These are phyloP conservation scores for Sugiyamaella qingdaonensis DNA, from an alignment of 805 yeast genomes.

Conservation along the genomic window DNA sequence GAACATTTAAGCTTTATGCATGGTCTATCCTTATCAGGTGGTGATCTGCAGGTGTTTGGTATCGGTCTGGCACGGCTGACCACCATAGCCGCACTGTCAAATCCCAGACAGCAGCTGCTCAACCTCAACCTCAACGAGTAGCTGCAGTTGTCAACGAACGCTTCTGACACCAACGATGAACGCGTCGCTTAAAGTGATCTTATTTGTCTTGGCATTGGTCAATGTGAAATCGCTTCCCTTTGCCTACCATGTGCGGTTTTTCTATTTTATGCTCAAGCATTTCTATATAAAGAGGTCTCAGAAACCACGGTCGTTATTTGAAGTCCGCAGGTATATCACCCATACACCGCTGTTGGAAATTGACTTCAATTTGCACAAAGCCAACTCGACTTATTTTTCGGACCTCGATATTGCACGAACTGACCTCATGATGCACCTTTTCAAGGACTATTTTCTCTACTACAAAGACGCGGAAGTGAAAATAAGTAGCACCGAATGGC, in stretches of 20 bases:
- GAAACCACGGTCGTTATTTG: conserved; percentile 35
- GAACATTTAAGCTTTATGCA: background rate
- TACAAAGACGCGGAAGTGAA: conserved; percentile 35
- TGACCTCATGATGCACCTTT: conserved; percentile 50
- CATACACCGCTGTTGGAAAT: conserved; percentile 74
- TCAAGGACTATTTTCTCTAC: conserved; percentile 52
- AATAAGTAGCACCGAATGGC: conserved; percentile 34
- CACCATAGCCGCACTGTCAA: background rate
- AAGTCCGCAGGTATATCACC: conserved; percentile 42
- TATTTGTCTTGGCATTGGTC: conserved; percentile 32
- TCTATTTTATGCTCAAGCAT: conserved; percentile 40
- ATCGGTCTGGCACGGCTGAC: background rate
- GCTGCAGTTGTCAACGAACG: background rate
- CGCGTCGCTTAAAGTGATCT: conserved; percentile 12
- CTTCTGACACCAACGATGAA: background rate
- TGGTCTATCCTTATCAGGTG: background rate
- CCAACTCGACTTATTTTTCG: conserved; percentile 76
- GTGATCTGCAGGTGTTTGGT: background rate
- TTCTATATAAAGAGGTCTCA: conserved; percentile 34
- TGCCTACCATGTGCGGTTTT: conserved; percentile 62
- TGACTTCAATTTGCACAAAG: conserved; percentile 83
- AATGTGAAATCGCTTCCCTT: conserved; percentile 65
- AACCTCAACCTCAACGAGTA: background rate
- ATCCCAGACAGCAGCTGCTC: background rate
- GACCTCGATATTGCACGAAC: conserved; percentile 81